phyloP scores from a whole-genome alignment of 352 stramenopile genomes.

The Phytophthora ramorum region DNA sequence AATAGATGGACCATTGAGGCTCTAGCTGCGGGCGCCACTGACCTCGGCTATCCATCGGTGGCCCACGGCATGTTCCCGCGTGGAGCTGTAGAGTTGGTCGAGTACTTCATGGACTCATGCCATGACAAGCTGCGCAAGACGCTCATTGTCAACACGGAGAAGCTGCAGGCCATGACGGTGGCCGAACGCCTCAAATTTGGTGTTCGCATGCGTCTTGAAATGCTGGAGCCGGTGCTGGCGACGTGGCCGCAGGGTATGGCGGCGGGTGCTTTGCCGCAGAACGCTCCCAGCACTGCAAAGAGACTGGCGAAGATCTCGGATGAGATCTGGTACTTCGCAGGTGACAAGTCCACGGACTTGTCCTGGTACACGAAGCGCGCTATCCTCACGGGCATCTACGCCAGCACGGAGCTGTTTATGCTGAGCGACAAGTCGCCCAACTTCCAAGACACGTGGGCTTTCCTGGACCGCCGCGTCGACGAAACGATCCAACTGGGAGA shows the following conservation, averaged over 20 bases:
- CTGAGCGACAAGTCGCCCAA: slow-evolving; percentile 79
- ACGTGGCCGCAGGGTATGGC: slow-evolving; percentile 86
- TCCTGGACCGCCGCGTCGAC: slow-evolving; percentile 83
- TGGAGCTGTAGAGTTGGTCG: slow-evolving; percentile 80
- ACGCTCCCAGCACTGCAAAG: slow-evolving; percentile 74
- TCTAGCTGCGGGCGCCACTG: slow-evolving; percentile 70
- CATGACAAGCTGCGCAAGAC: slow-evolving; percentile 62
- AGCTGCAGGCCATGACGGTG: slow-evolving; percentile 72
- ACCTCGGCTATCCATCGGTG: slow-evolving; percentile 77
- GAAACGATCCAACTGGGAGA: slow-evolving; percentile 86
- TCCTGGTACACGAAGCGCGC: slow-evolving; percentile 90
- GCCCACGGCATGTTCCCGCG: slow-evolving; percentile 85
- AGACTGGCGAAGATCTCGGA: slow-evolving; percentile 77
- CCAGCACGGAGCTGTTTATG: slow-evolving; percentile 86
- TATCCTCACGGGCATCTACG: slow-evolving; percentile 79
- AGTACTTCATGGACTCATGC: slow-evolving; percentile 88
- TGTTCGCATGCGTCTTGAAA: slow-evolving; percentile 70
- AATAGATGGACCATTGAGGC: slow-evolving; percentile 83
- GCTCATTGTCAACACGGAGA: slow-evolving; percentile 63
- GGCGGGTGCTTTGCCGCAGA: slow-evolving; percentile 74
- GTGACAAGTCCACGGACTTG: slow-evolving; percentile 84
- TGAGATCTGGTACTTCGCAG: slow-evolving; percentile 90
- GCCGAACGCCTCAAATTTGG: slow-evolving; percentile 87
- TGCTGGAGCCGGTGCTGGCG: slow-evolving; percentile 62
- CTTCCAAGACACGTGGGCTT: slow-evolving; percentile 84